Evolutionary conservation across 192 early-diverging fungal species (phyloP), one percentile per base, ranked within the genome.

Genomic region (Rhizophagus prolifer): DNA sequence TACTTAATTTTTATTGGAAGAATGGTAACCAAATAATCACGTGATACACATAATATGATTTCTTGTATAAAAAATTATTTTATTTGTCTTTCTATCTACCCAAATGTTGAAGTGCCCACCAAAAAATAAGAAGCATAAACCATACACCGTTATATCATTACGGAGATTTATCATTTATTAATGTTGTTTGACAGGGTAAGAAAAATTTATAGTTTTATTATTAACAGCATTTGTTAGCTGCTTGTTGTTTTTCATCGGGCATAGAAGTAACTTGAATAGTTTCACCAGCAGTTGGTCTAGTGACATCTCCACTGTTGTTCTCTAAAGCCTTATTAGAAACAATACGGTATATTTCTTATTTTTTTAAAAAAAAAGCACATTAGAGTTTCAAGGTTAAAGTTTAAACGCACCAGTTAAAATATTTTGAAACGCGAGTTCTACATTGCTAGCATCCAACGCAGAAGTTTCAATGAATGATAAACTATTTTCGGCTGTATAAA

Each of bases 381-480:
- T 13, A 16, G 62, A 50, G 0, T 38, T 38, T 34, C 21, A 16
- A 31, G n/a, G 58, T 34, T 8, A 16, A 31, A 14, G 58, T 34
- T 8, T 38, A 38, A 38, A 54, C 59, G 85, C 91, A 92, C 94
- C 95, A 62, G 95, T 95, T 78, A 98, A 85, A 75, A 98, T 98
- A 71, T 94, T 91, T 83, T 97, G 94, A 86, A 99, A 98, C 31
- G 95, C 92, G 47, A 93, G 87, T 82, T 99, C 97, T 66, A 99
- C 96, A 81, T 99, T 99, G 87, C 90, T 95, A 23, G 93, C 88
- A 80, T 99, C 96, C 85, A 99, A 86, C 21, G 97, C 97, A 30
- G 97, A 99, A 8, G 97, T 98, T 83, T 99, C 97, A 73, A 99
- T 99, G 81, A 99, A 99, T 36, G 94, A 95, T 63, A 99, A 85